Base-by-base conservation (phyloP, 352 stramenopile genomes). In the Phytophthora kernoviae region DNA sequence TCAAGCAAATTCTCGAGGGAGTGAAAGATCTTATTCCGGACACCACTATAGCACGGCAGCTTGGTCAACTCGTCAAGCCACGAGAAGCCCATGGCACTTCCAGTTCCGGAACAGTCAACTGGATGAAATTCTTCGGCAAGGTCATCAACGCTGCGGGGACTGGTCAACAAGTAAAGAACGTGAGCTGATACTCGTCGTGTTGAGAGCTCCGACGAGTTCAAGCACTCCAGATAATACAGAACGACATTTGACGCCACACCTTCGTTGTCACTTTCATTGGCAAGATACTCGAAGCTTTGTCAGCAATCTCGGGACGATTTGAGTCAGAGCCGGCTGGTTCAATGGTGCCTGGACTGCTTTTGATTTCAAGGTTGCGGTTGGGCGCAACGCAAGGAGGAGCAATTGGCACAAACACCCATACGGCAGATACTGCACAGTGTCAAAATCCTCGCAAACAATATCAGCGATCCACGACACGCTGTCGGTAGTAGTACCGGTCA, bases 381-480 rank as follows among this genome's bases (percentile, higher is more conserved):
- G 52, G 2, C 74, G 70, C 30, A 80, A 58, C 9, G 86, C 81
- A 1, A 94, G 68, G 27, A 96, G 55, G 8, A 96, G 55, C 11
- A 96, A 55, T n/a, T 92, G 78, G 33, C 87, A 94, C 8, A 94
- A 68, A 41, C 84, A 96, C 2, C 77, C 72, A 32, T 87, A 77
- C 4, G 87, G 87, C 0, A 96, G 70, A 41, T 96, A 94, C 56
- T 91, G 75, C 12, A 93, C 70, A 0, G 87, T 96, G 8, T 90
- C 72, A 22, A 88, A 81, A 53, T 96, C 87, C 53, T 93, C 87
- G 39, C 87, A 94, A 2, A 96, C 87, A 45, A 96, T 93, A 32
- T 96, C 87, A 12, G 83, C 84, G 54, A 96, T 96, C 87, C 87
- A 96, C 81, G 75, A 93, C 7, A 77, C 70, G 34, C 70, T 82